Evolutionary conservation across 2,329 filamentous ascomycete species (phyloP), one percentile per base, ranked within the genome.

Genomic region (Falciphora oryzae): DNA sequence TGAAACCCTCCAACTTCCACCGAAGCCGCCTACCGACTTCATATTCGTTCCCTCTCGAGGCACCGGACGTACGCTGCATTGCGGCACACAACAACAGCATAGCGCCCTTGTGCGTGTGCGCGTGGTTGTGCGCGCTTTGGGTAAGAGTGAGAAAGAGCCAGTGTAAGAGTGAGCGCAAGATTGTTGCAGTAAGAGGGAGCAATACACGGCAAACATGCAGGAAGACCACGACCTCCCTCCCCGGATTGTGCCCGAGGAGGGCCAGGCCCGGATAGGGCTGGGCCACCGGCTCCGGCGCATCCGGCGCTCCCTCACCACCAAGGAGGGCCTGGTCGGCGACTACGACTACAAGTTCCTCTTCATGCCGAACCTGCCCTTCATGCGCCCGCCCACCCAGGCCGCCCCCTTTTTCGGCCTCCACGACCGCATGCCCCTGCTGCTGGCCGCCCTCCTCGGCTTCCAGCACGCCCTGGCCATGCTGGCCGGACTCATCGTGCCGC

Each of bases 291-390:
- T 78, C 16, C 68, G 67, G 38, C 57, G 68, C 58, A 29, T 77
- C 64, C 78, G 73, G 70, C 77, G 76, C 66, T 76, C 78, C 7
- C 81, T 86, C 68, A 76, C 81, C 64, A 86, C 84, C 59, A 87
- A 80, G 67, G 83, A 93, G 1, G 93, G 93, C 16, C 82, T 97
- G 31, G 76, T 97, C 65, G 93, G 93, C 67, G 83, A 87, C 70
- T 97, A 97, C 76, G 90, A 97, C 81, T 97, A 97, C 83, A 90
- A 75, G 50, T 95, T 93, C 72, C 87, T 97, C 57, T 96, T 97
- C 81, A 86, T 80, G 28, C 91, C 86, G 1, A 93, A 91, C 69
- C 77, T 97, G 28, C 93, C 93, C 0, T 97, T 97, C 75, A 87
- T 95, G 81, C 87, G 84, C 72, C 86, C 84, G 74, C 71, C 78